Percentiles rank a stretch among this genome's conserved stretches.
Evolutionary conservation across 371 early-diverging fungal species (phyloP).

Genomic region (Mortierella sp.): DNA sequence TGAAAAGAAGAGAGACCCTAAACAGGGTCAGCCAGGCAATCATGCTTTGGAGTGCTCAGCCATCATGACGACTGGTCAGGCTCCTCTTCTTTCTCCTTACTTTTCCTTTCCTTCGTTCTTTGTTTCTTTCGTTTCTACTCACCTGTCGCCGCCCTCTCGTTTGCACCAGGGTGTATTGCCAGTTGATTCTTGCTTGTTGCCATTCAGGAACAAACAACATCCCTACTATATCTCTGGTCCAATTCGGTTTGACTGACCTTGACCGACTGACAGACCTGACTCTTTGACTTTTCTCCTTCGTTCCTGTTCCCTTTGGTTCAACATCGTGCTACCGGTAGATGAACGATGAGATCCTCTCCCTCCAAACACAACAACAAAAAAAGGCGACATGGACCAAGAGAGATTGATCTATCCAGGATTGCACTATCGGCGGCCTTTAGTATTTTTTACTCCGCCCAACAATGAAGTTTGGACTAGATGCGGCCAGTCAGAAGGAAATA

Average conservation of each 20-base stretch:
- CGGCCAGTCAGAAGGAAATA: background rate
- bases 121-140: background rate
- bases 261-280: too few relatives aligned
- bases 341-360: background rate
- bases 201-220: background rate
- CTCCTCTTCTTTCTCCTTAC: background rate
- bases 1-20: background rate
- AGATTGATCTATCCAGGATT: background rate
- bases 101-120: background rate
- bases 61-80: background rate
- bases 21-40: background rate
- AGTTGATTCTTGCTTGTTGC: background rate
- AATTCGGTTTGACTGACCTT: background rate
- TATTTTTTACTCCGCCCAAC: constrained; percentile 5
- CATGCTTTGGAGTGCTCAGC: background rate
- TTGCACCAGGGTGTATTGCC: background rate
- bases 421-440: background rate
- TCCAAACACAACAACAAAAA: background rate
- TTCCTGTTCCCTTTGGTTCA: background rate
- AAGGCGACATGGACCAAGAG: background rate
- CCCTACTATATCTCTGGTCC: background rate
- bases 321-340: background rate
- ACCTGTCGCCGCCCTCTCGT: background rate
- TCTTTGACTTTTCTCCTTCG: background rate
- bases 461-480: background rate